phyloP scores from a whole-genome alignment of 441 rosid species.

The Adansonia gregorii region DNA sequence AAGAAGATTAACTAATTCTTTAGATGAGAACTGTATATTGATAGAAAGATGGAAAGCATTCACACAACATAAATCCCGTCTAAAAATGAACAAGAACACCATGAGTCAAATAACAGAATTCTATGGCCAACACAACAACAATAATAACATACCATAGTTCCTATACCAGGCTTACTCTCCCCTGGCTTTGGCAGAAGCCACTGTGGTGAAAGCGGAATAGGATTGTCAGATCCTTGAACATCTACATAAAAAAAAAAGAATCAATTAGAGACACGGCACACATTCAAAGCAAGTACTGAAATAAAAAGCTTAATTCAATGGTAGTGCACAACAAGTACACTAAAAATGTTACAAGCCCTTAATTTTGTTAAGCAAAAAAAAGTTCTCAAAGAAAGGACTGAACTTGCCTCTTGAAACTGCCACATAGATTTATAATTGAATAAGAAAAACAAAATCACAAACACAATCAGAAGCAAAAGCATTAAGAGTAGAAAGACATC shows the following conservation, averaged over 20 bases:
- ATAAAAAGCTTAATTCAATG: not conserved
- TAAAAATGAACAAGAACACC: not conserved
- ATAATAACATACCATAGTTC: conserved; percentile 68
- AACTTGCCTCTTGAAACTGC: conserved; percentile 6
- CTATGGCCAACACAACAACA: not conserved
- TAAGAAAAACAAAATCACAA: not conserved
- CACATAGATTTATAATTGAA: not conserved
- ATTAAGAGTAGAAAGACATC: not conserved
- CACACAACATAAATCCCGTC: conserved; percentile 2
- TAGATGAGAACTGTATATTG: not conserved
- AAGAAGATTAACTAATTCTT: conserved; percentile 17
- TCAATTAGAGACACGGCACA: conserved; percentile 23
- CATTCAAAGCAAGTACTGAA: conserved; percentile 11
- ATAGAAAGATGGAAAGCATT: not conserved
- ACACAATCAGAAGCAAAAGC: not conserved
- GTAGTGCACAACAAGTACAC: not conserved
- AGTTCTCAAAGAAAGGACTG: not conserved
- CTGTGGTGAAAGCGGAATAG: conserved; percentile 96
- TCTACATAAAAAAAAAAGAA: conserved; percentile 60
- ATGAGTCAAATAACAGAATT: not conserved
- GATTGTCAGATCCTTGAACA: conserved; percentile 70
- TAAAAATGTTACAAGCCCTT: not conserved
- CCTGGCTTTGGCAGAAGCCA: conserved; percentile 97
- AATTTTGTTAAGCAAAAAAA: not conserved
- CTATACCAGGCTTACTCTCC: conserved; percentile 76